These are phyloP conservation scores for Fusarium secorum DNA, from an alignment of 2,329 filamentous ascomycete species.

Conservation along the genomic window DNA sequence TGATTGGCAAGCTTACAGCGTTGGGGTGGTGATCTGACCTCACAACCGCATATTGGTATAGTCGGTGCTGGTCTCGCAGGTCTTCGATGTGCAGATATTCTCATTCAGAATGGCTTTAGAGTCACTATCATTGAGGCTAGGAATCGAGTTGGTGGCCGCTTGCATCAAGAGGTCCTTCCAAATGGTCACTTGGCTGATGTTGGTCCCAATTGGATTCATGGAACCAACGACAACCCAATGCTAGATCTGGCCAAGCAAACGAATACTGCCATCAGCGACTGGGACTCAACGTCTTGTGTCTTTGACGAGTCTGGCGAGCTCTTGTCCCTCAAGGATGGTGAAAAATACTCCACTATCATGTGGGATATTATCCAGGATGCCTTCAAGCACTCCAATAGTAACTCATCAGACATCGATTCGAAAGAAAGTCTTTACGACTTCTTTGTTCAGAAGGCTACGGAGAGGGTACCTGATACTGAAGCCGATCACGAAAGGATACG, in stretches of 20 bases:
- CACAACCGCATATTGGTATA: slow-evolving; percentile 66
- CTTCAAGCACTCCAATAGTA: slow-evolving; percentile 70
- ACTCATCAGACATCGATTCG: slow-evolving; percentile 56
- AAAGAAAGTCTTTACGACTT: slow-evolving; percentile 62
- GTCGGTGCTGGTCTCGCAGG: slow-evolving; percentile 76
- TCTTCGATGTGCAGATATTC: slow-evolving; percentile 73
- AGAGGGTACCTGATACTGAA: slow-evolving; percentile 57
- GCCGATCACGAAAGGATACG: slow-evolving; percentile 52
- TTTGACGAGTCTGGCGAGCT: slow-evolving; percentile 64
- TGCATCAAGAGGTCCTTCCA: slow-evolving; percentile 60
- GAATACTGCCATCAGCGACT: slow-evolving; percentile 56
- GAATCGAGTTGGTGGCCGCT: slow-evolving; percentile 70
- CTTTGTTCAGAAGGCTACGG: slow-evolving; percentile 55
- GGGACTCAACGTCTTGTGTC: slow-evolving; percentile 62
- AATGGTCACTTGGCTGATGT: slow-evolving; percentile 62
- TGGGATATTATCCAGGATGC: slow-evolving; percentile 75
- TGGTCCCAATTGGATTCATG: slow-evolving; percentile 84
- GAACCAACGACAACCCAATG: slow-evolving; percentile 75
- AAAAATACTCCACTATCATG: slow-evolving; percentile 60
- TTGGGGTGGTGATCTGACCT: slow-evolving; percentile 13
- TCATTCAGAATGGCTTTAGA: slow-evolving; percentile 69
- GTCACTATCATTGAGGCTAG: slow-evolving; percentile 76
- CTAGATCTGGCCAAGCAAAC: slow-evolving; percentile 71
- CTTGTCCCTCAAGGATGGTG: slow-evolving; percentile 56
- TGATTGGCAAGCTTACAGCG: slow-evolving; percentile 39